These are phyloP conservation scores for Serendipita sp. DNA, from an alignment of 768 basidiomycete genomes.

Conservation along the genomic window DNA sequence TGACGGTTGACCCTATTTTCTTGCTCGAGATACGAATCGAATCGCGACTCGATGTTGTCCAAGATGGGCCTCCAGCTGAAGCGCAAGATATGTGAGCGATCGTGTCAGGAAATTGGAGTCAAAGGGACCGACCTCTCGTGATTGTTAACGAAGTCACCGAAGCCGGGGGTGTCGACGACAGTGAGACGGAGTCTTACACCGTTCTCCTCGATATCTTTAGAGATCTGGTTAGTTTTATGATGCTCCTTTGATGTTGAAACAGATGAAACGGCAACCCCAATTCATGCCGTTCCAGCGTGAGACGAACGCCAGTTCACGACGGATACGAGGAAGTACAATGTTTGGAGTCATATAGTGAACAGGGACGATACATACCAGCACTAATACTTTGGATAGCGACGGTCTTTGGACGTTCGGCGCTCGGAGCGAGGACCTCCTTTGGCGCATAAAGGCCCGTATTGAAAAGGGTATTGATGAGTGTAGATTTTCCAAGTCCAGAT, in stretches of 20 bases:
- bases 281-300: background rate
- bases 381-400: slow-evolving; percentile 97
- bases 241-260: background rate
- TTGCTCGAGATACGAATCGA: slow-evolving; percentile 94
- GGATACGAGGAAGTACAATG: background rate
- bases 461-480: slow-evolving; percentile 96
- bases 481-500: slow-evolving; percentile 97
- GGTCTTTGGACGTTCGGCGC: slow-evolving; percentile 76
- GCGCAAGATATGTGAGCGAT: background rate
- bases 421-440: slow-evolving; percentile 69
- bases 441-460: slow-evolving; percentile 87
- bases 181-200: slow-evolving; percentile 91
- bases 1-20: slow-evolving; percentile 94
- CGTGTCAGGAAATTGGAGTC: background rate
- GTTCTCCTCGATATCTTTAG: slow-evolving; percentile 92
- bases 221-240: slow-evolving; percentile 4
- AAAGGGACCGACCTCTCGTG: slow-evolving; percentile 61
- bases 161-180: slow-evolving; percentile 98
- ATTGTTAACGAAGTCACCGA: slow-evolving; percentile 99
- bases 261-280: background rate
- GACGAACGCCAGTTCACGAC: background rate
- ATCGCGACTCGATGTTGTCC: slow-evolving; percentile 95
- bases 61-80: slow-evolving; percentile 93
- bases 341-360: slow-evolving; percentile 13
- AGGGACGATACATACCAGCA: slow-evolving; percentile 48